Conservation (phyloP, 2,329 filamentous ascomycete species). For the Lomentospora prolificans region DNA sequence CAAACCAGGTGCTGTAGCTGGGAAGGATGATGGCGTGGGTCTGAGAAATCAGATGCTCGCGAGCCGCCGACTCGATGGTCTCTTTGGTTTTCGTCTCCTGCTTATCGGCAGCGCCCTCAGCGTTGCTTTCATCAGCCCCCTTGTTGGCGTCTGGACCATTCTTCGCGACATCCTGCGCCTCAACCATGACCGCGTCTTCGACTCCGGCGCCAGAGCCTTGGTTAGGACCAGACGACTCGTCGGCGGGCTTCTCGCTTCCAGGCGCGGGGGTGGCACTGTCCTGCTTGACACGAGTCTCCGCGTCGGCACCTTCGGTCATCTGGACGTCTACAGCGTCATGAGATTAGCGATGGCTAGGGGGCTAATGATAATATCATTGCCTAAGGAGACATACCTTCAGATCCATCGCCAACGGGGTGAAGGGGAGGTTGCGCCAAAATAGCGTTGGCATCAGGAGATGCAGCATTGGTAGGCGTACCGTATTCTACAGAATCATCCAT, state of each 20-base stretch:
- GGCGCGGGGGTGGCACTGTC: conserved; percentile 49
- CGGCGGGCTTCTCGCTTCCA: conserved; percentile 33
- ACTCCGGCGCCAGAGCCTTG: conserved; percentile 46
- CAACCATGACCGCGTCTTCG: conserved; percentile 62
- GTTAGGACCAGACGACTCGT: conserved; percentile 6
- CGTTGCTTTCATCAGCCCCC: conserved; percentile 27
- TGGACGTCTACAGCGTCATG: conserved; percentile 41
- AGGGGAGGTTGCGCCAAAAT: conserved; percentile 46
- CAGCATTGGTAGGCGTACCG: conserved; percentile 46
- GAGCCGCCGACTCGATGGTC: conserved; percentile 72
- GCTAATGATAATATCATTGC: neutral
- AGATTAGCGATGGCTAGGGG: neutral
- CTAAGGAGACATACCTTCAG: conserved; percentile 32
- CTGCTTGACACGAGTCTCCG: conserved; percentile 46
- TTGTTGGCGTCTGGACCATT: conserved; percentile 32
- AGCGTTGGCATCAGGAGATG: conserved; percentile 46
- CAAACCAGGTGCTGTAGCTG: conserved; percentile 98
- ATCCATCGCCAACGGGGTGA: conserved; percentile 27
- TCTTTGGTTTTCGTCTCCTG: conserved; percentile 66
- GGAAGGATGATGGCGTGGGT: conserved; percentile 93
- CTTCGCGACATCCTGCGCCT: conserved; percentile 45
- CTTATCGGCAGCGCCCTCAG: conserved; percentile 39
- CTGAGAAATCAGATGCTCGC: conserved; percentile 85
- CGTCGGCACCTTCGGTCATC: conserved; percentile 44
- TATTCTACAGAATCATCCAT: conserved; percentile 53